Conservation (phyloP, 2,329 filamentous ascomycete genomes). For the Bipolaris oryzae region DNA sequence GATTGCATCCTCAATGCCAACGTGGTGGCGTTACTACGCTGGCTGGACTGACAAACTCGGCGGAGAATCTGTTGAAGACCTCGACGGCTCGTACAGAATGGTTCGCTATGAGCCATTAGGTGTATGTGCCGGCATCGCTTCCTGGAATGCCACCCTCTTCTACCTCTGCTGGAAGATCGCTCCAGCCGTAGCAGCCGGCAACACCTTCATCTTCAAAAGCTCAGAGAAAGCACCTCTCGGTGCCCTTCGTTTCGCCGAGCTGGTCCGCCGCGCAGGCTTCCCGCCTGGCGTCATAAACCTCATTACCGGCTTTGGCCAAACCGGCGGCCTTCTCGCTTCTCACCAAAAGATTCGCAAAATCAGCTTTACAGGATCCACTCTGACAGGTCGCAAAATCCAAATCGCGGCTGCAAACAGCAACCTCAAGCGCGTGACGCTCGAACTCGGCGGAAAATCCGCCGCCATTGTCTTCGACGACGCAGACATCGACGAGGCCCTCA, state of each 20-base stretch:
- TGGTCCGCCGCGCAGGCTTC: conserved; percentile 60
- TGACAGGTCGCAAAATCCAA: conserved; percentile 63
- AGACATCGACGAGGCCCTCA: conserved; percentile 52
- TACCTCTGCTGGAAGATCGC: conserved; percentile 58
- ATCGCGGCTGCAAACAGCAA: conserved; percentile 56
- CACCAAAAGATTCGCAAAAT: conserved; percentile 67
- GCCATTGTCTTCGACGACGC: conserved; percentile 62
- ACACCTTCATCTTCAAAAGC: conserved; percentile 62
- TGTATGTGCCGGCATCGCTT: conserved; percentile 48
- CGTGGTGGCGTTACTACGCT: conserved; percentile 41
- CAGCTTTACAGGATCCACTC: conserved; percentile 66
- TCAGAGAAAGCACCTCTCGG: conserved; percentile 64
- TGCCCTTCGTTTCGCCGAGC: conserved; percentile 63
- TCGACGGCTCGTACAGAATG: conserved; percentile 44
- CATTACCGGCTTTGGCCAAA: conserved; percentile 63
- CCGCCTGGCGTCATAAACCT: conserved; percentile 67
- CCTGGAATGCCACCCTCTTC: conserved; percentile 52
- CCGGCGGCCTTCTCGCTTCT: conserved; percentile 64
- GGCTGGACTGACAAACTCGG: conserved; percentile 44
- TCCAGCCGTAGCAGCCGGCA: conserved; percentile 63
- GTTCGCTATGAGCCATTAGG: conserved; percentile 46
- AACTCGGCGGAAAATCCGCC: conserved; percentile 63
- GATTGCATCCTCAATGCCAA: conserved; percentile 30
- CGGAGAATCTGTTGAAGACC: conserved; percentile 51
- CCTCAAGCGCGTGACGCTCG: conserved; percentile 62